Percentiles rank a stretch among this genome's conserved stretches.
Evolutionary conservation across 2,329 filamentous ascomycete genomes (phyloP).

Genomic region (Fusarium oligoseptatum): DNA sequence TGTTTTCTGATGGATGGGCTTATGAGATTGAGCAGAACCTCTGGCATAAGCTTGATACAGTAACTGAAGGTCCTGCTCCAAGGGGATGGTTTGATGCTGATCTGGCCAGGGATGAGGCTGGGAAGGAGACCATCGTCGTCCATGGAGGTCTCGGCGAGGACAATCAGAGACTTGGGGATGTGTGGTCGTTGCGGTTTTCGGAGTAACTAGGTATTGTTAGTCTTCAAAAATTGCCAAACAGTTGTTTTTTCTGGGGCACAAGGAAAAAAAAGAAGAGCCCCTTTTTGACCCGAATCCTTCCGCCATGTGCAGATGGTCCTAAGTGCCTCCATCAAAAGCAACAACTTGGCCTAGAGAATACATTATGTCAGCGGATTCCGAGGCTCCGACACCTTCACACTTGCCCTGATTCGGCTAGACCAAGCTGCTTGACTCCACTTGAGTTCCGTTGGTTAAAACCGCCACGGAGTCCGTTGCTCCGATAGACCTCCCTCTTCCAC

Average conservation of each 20-base stretch:
- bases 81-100: slow-evolving; percentile 59
- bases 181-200: slow-evolving; percentile 44
- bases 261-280: neutral
- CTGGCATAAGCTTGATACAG: slow-evolving; percentile 47
- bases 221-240: neutral
- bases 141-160: slow-evolving; percentile 56
- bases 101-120: slow-evolving; percentile 25
- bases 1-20: slow-evolving; percentile 57
- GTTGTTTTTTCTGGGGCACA: neutral
- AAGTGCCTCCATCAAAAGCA: neutral
- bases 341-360: neutral
- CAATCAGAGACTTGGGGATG: slow-evolving; percentile 55
- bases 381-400: neutral
- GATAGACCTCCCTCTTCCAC: neutral
- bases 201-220: neutral
- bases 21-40: slow-evolving; percentile 51
- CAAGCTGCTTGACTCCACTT: neutral
- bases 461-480: neutral
- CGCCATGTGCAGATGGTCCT: neutral
- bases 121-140: slow-evolving; percentile 47
- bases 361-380: neutral
- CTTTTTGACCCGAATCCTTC: neutral
- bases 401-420: neutral
- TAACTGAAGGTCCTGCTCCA: slow-evolving; percentile 45
- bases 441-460: neutral